A percentile compares a stretch with the other conserved stretches of the same genome.
These are phyloP conservation scores for Periglandula ipomoeae DNA, from an alignment of 2,329 filamentous ascomycete genomes.

Conservation along the genomic window DNA sequence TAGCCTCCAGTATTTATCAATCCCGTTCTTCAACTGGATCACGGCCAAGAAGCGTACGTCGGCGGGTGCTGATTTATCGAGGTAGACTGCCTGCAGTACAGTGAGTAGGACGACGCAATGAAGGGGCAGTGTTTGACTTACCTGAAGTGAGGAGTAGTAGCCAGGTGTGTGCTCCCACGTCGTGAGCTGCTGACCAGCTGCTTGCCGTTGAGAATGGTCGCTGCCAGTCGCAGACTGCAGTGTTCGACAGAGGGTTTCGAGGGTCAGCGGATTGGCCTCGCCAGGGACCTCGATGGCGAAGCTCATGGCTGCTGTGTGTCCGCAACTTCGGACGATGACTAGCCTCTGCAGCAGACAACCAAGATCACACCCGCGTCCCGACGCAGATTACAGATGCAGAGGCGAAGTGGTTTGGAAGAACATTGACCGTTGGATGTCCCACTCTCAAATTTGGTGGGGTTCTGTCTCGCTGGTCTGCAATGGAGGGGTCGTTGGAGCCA, in stretches of 20 bases:
- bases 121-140: slow-evolving; percentile 20
- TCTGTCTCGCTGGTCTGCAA: background rate
- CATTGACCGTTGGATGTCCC: background rate
- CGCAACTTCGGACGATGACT: background rate
- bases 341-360: background rate
- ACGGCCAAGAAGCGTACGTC: slow-evolving; percentile 82
- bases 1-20: slow-evolving; percentile 86
- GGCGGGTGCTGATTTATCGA: slow-evolving; percentile 66
- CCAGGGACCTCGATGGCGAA: slow-evolving; percentile 71
- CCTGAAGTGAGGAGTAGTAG: slow-evolving; percentile 63
- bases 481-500: background rate
- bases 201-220: slow-evolving; percentile 53
- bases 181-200: slow-evolving; percentile 60
- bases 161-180: slow-evolving; percentile 60
- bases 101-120: background rate
- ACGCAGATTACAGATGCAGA: background rate
- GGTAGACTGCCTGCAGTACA: slow-evolving; percentile 57
- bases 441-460: background rate
- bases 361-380: background rate
- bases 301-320: slow-evolving; percentile 40
- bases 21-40: slow-evolving; percentile 92
- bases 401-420: background rate
- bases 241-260: slow-evolving; percentile 54
- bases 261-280: slow-evolving; percentile 64
- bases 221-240: slow-evolving; percentile 55